Conservation (phyloP, 306 rosid genomes). For the Vicia sativa region DNA sequence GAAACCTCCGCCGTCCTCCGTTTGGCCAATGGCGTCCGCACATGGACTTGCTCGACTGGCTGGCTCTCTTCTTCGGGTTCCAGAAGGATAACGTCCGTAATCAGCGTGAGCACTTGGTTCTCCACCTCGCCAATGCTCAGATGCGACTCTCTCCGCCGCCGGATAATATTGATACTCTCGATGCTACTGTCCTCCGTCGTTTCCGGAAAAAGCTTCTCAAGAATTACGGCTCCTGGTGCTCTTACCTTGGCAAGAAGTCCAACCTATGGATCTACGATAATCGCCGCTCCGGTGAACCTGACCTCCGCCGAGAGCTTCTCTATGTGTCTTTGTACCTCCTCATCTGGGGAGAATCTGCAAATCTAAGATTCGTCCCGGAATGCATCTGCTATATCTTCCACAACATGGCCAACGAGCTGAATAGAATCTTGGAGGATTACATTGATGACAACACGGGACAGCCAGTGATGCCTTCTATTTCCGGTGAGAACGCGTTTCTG, state of each 20-base stretch:
- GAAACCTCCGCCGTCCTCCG: slow-evolving; percentile 75
- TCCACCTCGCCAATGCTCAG: slow-evolving; percentile 95
- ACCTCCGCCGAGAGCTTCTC: slow-evolving; percentile 80
- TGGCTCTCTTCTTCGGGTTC: slow-evolving; percentile 80
- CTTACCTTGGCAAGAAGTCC: slow-evolving; percentile 82
- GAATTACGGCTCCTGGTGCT: slow-evolving; percentile 84
- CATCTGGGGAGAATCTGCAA: slow-evolving; percentile 97
- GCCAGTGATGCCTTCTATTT: slow-evolving; percentile 75
- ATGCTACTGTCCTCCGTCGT: slow-evolving; percentile 66
- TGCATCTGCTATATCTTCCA: slow-evolving; percentile 86
- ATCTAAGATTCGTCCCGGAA: slow-evolving; percentile 79
- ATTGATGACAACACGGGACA: slow-evolving; percentile 88
- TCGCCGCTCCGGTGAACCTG: slow-evolving; percentile 55
- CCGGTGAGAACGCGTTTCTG: slow-evolving; percentile 78
- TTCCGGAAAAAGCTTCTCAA: slow-evolving; percentile 75
- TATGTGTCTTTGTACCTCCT: slow-evolving; percentile 79
- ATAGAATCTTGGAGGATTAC: slow-evolving; percentile 78
- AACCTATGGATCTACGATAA: slow-evolving; percentile 86
- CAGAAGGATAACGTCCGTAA: slow-evolving; percentile 86
- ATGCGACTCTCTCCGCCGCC: slow-evolving; percentile 95
- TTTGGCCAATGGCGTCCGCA: slow-evolving; percentile 64
- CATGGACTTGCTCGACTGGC: slow-evolving; percentile 93
- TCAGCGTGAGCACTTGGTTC: slow-evolving; percentile 95
- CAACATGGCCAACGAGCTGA: slow-evolving; percentile 83
- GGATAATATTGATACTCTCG: slow-evolving; percentile 80